Base-by-base conservation (phyloP, 2,329 filamentous ascomycete genomes). In the Helicocarpus griseus region DNA sequence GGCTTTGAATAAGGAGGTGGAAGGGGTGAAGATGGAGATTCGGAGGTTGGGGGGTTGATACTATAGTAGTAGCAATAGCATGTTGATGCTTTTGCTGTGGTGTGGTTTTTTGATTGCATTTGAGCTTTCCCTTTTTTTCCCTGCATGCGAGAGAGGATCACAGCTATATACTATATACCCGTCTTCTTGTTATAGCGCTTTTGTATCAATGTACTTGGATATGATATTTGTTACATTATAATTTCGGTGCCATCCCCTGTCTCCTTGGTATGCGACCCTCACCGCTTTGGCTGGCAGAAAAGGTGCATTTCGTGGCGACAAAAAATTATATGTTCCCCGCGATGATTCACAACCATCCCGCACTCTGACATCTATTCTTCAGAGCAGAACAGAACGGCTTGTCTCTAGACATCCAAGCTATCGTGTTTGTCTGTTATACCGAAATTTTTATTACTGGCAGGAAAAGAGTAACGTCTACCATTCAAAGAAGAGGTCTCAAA, bases 1-100 rank as follows among this genome's bases (percentile, higher is more conserved):
- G 4, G 53, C 58, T 17, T 57, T 73, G 44, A 61, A 65, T 1
- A 61, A 58, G 49, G 69, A 73, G 50, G 62, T 70, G 5, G 69
- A 71, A 44, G 54, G 54, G 4, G 63, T 70, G 6, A 62, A 59
- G 52, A 61, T 57, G 55, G 67, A 70, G 55, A 66, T 70, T 35
- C 58, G 62, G 56, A 60, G 60, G 33, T 52, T 70, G 48, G 54
- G 54, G 46, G 43, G 53, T 24, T 56, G 41, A 57, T 21, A 22
- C n/a, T n/a, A n/a, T n/a, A n/a, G n/a, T n/a, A n/a, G n/a, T n/a
- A n/a, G n/a, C n/a, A n/a, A n/a, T n/a, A n/a, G n/a, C n/a, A n/a
- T n/a, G n/a, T 9, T 9, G 24, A 29, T 2, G 11, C 22, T 14
- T 41, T 24, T 41, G 3, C 21, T 26, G 22, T 31, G 28, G 41